Base-by-base conservation (phyloP, 2,329 filamentous ascomycete species). In the Verticillium zaregamsianum region DNA sequence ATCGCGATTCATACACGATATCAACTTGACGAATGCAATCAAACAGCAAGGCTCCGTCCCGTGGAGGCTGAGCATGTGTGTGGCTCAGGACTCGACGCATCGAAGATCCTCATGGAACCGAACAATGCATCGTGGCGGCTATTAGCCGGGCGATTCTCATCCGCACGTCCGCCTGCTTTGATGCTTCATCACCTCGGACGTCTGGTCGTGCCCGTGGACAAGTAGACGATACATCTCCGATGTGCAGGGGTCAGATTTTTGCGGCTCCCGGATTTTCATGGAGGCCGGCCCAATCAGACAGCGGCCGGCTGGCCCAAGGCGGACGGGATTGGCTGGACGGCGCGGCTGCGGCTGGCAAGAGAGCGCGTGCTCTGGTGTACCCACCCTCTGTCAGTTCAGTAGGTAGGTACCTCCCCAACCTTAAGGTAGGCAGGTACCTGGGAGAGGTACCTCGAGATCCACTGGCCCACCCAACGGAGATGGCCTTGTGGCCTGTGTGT, bases 191-290 rank as follows among this genome's bases (percentile, higher is more conserved):
- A 52, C 45, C 45, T 52, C 45, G 45, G 45, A 55, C 15, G 54
- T 55, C 28, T n/a, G 54, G 15, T 32, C 25, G 28, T 15, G 14
- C 5, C 17, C 14, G 14, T 17, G 25, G 25, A 32, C n/a, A 35
- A 20, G 55, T 57, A 57, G 32, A 32, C 31, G 31, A 35, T 57
- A 57, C 55, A 39, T 33, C 33, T 8, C n/a, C 31, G 20, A 15
- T 37, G 17, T 6, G 17, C 31, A 35, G 55, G 55, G 55, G 55
- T 57, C 55, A 57, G 33, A 57, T 35, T 35, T 57, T 57, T 57
- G 55, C 55, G 55, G 55, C 32, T 57, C 31, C n/a, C 55, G 55
- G 55, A 57, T 57, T 57, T 57, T 35, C 55, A 33, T 32, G 9
- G 55, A 37, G 32, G 55, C 55, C 31, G 31, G 33, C 9, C 55